Conservation (phyloP, 352 stramenopile species). For the Phytopythium sindhum region DNA sequence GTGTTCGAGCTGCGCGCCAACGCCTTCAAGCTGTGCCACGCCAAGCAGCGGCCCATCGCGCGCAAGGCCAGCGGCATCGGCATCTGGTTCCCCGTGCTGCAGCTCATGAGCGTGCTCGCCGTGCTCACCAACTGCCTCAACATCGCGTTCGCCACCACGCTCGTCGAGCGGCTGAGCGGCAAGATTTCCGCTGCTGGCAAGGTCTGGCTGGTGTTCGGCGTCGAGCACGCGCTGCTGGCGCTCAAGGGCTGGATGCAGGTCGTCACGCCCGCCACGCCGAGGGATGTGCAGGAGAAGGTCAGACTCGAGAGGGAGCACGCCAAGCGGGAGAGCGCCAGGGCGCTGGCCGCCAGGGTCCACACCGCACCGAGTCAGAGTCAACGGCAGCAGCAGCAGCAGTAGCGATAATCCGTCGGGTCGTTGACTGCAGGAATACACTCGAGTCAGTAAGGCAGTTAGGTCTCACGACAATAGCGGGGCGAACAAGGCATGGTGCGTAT, state of each 20-base stretch:
- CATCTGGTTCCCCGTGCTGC: slow-evolving; percentile 87
- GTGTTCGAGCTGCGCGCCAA: slow-evolving; percentile 91
- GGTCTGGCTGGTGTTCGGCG: slow-evolving; percentile 78
- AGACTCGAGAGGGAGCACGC: slow-evolving; percentile 53
- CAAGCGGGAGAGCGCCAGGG: slow-evolving; percentile 66
- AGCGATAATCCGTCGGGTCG: neutral
- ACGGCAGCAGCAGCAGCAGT: no score
- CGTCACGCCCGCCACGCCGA: slow-evolving; percentile 53
- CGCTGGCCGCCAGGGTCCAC: slow-evolving; percentile 43
- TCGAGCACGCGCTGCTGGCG: slow-evolving; percentile 64
- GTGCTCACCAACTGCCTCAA: slow-evolving; percentile 96
- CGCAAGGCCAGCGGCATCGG: slow-evolving; percentile 92
- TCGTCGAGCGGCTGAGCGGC: slow-evolving; percentile 50
- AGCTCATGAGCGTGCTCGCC: slow-evolving; percentile 94
- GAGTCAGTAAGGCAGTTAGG: neutral
- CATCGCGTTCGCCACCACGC: slow-evolving; percentile 83
- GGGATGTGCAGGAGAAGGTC: slow-evolving; percentile 46
- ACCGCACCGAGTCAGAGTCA: neutral
- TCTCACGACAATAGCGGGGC: neutral
- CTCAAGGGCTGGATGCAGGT: slow-evolving; percentile 66
- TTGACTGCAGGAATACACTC: neutral
- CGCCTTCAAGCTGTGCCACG: slow-evolving; percentile 94
- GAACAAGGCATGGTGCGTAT: neutral
- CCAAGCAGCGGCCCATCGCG: slow-evolving; percentile 86
- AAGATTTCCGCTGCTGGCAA: slow-evolving; percentile 34